phyloP scores from a whole-genome alignment of 2,329 filamentous ascomycete genomes.

The Fusarium concolor region DNA sequence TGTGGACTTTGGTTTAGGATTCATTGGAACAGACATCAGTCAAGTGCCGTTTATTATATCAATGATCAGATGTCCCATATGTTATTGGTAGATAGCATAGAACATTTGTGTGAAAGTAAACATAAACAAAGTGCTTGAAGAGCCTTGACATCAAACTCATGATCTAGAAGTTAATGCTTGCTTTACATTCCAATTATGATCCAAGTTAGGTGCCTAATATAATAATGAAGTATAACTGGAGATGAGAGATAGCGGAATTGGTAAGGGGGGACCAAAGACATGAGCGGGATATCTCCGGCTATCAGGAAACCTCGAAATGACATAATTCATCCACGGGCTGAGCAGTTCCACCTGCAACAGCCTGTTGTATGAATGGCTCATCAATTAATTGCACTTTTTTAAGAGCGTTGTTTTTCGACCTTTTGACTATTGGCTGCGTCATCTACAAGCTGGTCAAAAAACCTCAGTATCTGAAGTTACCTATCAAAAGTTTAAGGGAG shows the following conservation, averaged over 20 bases:
- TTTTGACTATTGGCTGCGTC: background rate
- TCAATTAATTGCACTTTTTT: constrained; percentile 2
- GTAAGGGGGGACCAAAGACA: background rate
- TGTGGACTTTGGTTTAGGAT: background rate
- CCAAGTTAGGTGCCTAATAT: too few species aligned
- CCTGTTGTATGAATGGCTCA: constrained; percentile 10
- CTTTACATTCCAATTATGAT: too few species aligned
- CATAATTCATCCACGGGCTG: constrained; percentile 26
- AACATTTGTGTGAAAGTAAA: too few species aligned
- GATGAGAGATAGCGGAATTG: background rate
- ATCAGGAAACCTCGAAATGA: constrained; percentile 17
- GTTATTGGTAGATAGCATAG: too few species aligned
- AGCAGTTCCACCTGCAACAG: constrained; percentile 15
- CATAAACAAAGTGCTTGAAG: too few species aligned
- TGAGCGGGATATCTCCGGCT: constrained; percentile 30
- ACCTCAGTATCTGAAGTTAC: background rate
- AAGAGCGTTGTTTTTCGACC: background rate
- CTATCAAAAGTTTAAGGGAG: background rate
- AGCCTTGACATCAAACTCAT: too few species aligned
- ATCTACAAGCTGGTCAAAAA: background rate
- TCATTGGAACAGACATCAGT: too few species aligned
- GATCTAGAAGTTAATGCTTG: too few species aligned
- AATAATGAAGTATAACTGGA: too few species aligned
- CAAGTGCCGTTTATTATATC: too few species aligned
- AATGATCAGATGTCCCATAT: too few species aligned